A percentile compares a stretch with the other conserved stretches of the same genome.
These are phyloP conservation scores for Trametes sp. DNA, from an alignment of 1,284 basidiomycete species.

Conservation along the genomic window DNA sequence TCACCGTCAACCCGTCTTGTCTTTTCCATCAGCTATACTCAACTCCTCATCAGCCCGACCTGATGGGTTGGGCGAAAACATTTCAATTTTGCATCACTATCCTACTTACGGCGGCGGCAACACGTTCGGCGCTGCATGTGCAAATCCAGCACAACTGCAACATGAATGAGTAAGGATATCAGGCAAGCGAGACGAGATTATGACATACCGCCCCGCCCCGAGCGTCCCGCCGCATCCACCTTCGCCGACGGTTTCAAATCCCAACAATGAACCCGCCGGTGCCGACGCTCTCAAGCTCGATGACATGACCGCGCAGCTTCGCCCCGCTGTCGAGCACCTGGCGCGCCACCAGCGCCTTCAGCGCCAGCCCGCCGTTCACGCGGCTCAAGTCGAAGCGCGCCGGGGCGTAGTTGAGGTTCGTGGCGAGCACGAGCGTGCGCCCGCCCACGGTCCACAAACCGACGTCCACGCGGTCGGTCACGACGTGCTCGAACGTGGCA, in stretches of 20 bases:
- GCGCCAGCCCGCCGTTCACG: constrained; percentile 27
- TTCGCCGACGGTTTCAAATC: background rate
- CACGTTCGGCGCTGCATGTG: too few species aligned
- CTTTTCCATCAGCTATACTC: too few species aligned
- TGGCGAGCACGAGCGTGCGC: constrained; percentile 48
- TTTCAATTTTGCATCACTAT: too few species aligned
- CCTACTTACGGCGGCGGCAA: too few species aligned
- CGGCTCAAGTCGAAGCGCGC: constrained; percentile 35
- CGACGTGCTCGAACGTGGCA: constrained; percentile 40
- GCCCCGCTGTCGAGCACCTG: constrained; percentile 44
- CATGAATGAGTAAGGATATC: too few species aligned
- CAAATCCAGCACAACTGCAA: too few species aligned
- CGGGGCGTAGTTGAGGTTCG: constrained; percentile 50
- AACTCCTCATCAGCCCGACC: too few species aligned
- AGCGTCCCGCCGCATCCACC: too few species aligned
- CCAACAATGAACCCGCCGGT: constrained; percentile 42
- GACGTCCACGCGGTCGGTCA: constrained; percentile 45
- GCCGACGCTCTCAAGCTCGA: constrained; percentile 40
- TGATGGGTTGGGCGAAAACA: too few species aligned
- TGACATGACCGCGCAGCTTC: constrained; percentile 29
- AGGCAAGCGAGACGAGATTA: too few species aligned
- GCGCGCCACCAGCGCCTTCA: constrained; percentile 13
- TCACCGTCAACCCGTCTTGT: too few species aligned
- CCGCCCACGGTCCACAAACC: constrained; percentile 47
- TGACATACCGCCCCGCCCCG: too few species aligned